Evolutionary conservation across 768 basidiomycete genomes (phyloP).

Genomic region (Coprinopsis cinerea): DNA sequence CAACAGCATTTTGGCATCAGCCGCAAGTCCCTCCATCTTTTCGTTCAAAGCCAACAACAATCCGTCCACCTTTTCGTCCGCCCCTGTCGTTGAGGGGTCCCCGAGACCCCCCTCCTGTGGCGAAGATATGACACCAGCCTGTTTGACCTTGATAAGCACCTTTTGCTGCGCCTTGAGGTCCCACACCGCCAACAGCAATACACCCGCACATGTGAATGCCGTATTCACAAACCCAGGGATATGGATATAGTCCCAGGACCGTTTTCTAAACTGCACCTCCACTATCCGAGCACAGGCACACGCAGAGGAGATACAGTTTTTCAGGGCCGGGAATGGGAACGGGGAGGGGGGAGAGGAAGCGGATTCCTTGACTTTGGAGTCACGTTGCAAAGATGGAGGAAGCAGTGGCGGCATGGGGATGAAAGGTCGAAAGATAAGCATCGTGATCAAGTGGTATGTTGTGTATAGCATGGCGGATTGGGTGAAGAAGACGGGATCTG

Average conservation of each 20-base stretch:
- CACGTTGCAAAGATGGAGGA: slow-evolving; percentile 14
- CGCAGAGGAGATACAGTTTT: slow-evolving; percentile 29
- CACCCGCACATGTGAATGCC: slow-evolving; percentile 45
- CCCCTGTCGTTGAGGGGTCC: neutral
- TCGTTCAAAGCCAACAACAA: slow-evolving; percentile 1
- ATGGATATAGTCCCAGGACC: slow-evolving; percentile 26
- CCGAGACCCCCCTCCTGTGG: too few relatives aligned
- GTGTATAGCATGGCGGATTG: slow-evolving; percentile 55
- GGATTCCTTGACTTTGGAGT: neutral
- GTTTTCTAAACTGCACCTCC: slow-evolving; percentile 41
- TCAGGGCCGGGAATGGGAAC: slow-evolving; percentile 30
- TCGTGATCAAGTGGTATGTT: slow-evolving; percentile 56
- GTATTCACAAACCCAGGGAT: slow-evolving; percentile 37
- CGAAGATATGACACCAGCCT: slow-evolving; percentile 16
- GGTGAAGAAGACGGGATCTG: slow-evolving; percentile 41
- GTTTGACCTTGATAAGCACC: slow-evolving; percentile 18
- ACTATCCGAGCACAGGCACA: slow-evolving; percentile 56
- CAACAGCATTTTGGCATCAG: slow-evolving; percentile 37
- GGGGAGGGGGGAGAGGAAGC: slow-evolving; percentile 10
- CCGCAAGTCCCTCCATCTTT: slow-evolving; percentile 25
- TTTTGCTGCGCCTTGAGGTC: slow-evolving; percentile 44
- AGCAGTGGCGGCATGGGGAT: slow-evolving; percentile 36
- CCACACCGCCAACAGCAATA: slow-evolving; percentile 56
- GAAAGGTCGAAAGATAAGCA: slow-evolving; percentile 68
- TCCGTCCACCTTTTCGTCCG: neutral